A percentile compares a stretch with the other conserved stretches of the same genome.
phyloP scores from a whole-genome alignment of 176 grass and related monocot species.

The Avena insularis region DNA sequence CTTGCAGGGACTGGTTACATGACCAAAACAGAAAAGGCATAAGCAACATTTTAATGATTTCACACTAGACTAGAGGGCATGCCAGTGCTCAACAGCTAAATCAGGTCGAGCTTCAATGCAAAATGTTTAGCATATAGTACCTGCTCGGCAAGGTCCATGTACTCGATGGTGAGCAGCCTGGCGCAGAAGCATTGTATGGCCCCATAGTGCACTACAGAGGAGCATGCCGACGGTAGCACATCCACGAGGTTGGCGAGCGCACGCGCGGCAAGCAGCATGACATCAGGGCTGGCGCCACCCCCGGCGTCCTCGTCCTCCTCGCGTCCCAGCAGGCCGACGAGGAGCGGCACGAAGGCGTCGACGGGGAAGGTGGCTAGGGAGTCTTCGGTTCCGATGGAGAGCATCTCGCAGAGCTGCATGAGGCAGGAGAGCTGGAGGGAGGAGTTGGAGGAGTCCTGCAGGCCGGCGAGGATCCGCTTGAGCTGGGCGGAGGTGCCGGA shows the following conservation, averaged over 20 bases:
- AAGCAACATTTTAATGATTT: too few relatives aligned
- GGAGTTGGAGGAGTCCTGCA: constrained; percentile 69
- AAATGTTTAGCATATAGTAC: too few relatives aligned
- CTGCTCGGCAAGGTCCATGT: constrained; percentile 98
- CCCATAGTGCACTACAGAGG: constrained; percentile 81
- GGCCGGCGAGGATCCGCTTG: constrained; percentile 82
- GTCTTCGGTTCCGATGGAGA: constrained; percentile 87
- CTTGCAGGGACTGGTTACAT: constrained; percentile 93
- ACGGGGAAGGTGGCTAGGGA: constrained; percentile 77
- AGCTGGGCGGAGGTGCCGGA: constrained; percentile 53
- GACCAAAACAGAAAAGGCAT: too few relatives aligned
- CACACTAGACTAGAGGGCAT: too few relatives aligned
- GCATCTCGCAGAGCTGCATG: constrained; percentile 93
- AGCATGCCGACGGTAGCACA: constrained; percentile 76
- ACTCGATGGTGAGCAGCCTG: constrained; percentile 86
- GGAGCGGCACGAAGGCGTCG: constrained; percentile 83
- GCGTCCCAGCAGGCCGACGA: constrained; percentile 70
- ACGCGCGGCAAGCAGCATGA: constrained; percentile 85
- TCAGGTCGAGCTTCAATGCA: too few relatives aligned
- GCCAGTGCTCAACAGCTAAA: too few relatives aligned
- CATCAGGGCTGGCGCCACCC: constrained; percentile 68
- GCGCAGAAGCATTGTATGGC: constrained; percentile 86
- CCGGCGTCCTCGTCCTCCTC: constrained; percentile 43
- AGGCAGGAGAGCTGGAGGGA: constrained; percentile 70
- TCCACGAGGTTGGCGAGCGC: constrained; percentile 92